Conservation (phyloP, 495 filamentous ascomycete genomes). For the Cudoniella acicularis region DNA sequence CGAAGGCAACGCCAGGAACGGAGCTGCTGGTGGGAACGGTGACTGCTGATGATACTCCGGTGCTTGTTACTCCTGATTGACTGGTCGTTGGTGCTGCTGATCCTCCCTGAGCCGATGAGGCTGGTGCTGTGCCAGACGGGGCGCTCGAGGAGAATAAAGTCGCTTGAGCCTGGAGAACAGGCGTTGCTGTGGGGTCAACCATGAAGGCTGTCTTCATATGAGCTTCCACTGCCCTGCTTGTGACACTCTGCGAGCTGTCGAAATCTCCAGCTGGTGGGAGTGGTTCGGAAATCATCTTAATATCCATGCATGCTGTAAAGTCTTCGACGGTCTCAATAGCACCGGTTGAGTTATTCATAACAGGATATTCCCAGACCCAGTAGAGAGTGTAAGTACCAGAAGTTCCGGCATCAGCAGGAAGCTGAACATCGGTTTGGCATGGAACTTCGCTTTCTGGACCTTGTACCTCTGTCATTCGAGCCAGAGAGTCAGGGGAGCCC, state of each 20-base stretch:
- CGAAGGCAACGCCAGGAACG: background rate
- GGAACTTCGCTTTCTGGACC: constrained; percentile 34
- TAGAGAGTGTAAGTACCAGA: constrained; percentile 68
- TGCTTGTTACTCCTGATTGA: background rate
- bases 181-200: constrained; percentile 9
- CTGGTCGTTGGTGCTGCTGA: background rate
- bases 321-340: constrained; percentile 56
- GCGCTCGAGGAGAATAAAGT: background rate
- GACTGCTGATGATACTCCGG: too few relatives aligned
- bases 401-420: constrained; percentile 55
- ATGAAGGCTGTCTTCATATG: constrained; percentile 31
- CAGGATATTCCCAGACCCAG: constrained; percentile 94
- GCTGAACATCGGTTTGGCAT: constrained; percentile 72
- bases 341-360: constrained; percentile 36
- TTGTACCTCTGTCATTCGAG: constrained; percentile 32
- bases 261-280: constrained; percentile 31
- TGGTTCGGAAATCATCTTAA: constrained; percentile 47
- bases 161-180: background rate
- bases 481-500: constrained; percentile 41
- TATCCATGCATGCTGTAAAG: constrained; percentile 82
- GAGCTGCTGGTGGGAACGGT: background rate
- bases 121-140: background rate
- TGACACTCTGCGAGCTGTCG: constrained; percentile 33
- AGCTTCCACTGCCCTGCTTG: constrained; percentile 35
- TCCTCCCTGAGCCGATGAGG: background rate